Base-by-base conservation (phyloP, 2,329 filamentous ascomycete species). In the Colletotrichum tofieldiae region DNA sequence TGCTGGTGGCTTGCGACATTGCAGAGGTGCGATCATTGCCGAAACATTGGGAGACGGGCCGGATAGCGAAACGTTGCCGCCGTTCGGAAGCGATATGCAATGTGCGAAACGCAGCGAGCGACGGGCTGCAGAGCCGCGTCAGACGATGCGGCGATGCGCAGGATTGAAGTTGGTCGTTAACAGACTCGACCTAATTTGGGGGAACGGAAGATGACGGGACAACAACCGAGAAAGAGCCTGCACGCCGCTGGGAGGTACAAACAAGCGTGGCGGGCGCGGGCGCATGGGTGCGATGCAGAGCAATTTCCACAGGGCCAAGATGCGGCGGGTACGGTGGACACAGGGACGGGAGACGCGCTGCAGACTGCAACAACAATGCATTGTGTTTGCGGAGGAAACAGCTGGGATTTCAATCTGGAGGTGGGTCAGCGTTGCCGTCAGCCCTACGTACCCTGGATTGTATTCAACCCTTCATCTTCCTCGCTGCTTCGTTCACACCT, bases 1-100 rank as follows among this genome's bases (percentile, higher is more conserved):
- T 81, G 75, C 81, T 82, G 52, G 65, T 72, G 75, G 74, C 74
- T 60, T 74, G 68, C 64, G 74, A 65, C 75, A 74, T 75, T 59
- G 60, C 65, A 43, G 47, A 51, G 29, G 63, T 58, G 26, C 49
- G 52, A 45, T 56, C 70, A 67, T 65, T 60, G 60, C 65, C 65
- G 39, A 29, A 35, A 35, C 37, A 65, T 65, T 32, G 64, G 37
- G 29, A 45, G 41, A 37, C 9, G 18, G 14, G 35, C 39, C 20
- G n/a, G 29, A 37, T 4, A 45, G 55, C 29, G 18, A 20, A 29
- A 29, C 9, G 20, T 29, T 26, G n/a, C 12, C 39, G 26, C 47
- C 39, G 37, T n/a, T 68, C 51, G 43, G 45, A 23, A 39, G 39
- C 23, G 39, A 51, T 37, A 23, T 23, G n/a, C 47, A 32, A 54